Percentiles rank a stretch among this genome's conserved stretches.
Evolutionary conservation across 108 stramenopile species (phyloP).

Genomic region (Nitzschia palea): DNA sequence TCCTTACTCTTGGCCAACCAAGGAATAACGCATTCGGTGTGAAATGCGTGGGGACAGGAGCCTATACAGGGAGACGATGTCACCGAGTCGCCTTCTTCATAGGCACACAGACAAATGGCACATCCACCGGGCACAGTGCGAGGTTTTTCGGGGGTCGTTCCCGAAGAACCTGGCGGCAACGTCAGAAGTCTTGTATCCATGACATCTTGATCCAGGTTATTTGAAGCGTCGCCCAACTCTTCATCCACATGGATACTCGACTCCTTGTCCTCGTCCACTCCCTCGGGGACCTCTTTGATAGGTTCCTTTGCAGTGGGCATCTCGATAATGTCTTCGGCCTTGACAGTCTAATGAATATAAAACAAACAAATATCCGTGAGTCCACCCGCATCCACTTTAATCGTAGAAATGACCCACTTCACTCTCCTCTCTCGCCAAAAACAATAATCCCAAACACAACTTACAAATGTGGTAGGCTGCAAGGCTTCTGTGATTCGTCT

Average conservation of each 20-base stretch:
- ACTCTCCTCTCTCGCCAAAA: too few species aligned
- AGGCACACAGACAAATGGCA: slow-evolving; percentile 56
- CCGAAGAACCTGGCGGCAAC: background rate
- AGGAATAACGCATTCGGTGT: slow-evolving; percentile 82
- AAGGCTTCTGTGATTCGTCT: slow-evolving; percentile 19
- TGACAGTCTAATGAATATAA: too few species aligned
- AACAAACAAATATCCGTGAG: too few species aligned
- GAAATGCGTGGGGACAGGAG: slow-evolving; percentile 84
- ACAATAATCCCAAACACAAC: background rate
- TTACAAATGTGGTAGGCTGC: slow-evolving; percentile 39
- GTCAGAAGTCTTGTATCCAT: slow-evolving; percentile 8
- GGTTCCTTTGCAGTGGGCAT: too few species aligned
- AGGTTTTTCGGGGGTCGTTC: background rate
- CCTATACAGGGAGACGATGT: slow-evolving; percentile 24
- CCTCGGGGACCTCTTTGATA: too few species aligned
- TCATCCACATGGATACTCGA: background rate
- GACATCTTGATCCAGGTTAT: background rate
- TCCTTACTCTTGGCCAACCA: slow-evolving; percentile 76
- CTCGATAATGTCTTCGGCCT: slow-evolving; percentile 13
- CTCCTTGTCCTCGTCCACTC: too few species aligned
- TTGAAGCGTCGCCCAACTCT: slow-evolving; percentile 2
- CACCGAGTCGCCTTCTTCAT: slow-evolving; percentile 43
- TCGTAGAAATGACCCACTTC: too few species aligned
- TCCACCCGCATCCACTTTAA: too few species aligned
- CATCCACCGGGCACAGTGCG: slow-evolving; percentile 43